Evolutionary conservation across 345 rosid species (phyloP), one percentile per base, ranked within the genome.

Genomic region (Aquilaria yunnanensis): DNA sequence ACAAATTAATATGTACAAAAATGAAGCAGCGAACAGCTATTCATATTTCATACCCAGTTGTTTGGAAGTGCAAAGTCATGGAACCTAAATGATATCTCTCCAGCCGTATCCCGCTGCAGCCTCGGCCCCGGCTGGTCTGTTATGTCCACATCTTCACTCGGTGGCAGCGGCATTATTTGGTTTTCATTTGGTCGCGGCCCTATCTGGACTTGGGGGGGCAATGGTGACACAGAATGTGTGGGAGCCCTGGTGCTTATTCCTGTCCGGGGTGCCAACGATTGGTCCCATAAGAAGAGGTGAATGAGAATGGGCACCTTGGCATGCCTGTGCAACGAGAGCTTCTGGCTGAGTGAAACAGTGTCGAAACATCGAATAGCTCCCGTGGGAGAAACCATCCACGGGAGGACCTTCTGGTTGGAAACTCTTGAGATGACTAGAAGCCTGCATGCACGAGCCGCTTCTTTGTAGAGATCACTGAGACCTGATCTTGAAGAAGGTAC

Each of bases 301-400:
- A 94, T 63, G 41, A 81, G 70, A 54, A 94, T 88, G 30, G 85
- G 79, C 29, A 77, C 85, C 53, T 85, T 88, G 32, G 96, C 95
- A 54, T 90, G 99, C 54, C 96, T 84, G 70, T 88, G 99, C 11
- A 88, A 67, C 5, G 99, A 94, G 11, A 94, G 90, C 75, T 94
- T 94, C 64, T 85, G 99, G 83, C 97, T 90, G 4, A 94, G 74
- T 0, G 99, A 94, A 54, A 88, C 87, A 0, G 97, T 85, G 74
- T 94, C 97, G 6, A 69, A 85, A 72, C 96, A 94, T 49, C 93
- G 72, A 16, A 94, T 67, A 1, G 99, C 96, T 74, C 97, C 99
- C 0, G 92, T 86, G 12, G 99, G 80, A 0, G 85, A 88, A 7
- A 85, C 96, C 79, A 81, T 90, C 99, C 93, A 94, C 0, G 99